These are phyloP conservation scores for Aureobasidium sp. DNA, from an alignment of 2,329 filamentous ascomycete genomes.

Conservation along the genomic window DNA sequence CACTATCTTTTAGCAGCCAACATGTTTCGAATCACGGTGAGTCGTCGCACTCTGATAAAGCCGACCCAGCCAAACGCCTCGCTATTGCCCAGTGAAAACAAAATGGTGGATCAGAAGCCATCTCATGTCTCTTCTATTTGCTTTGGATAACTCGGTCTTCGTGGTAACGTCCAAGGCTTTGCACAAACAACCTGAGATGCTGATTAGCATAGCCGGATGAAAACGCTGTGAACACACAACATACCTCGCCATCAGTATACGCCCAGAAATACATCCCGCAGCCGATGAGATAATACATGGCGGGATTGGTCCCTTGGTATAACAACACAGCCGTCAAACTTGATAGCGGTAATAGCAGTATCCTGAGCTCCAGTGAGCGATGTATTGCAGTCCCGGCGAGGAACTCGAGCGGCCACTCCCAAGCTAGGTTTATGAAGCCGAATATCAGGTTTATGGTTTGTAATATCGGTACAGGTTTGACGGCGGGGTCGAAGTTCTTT, in stretches of 20 bases:
- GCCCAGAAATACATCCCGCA: conserved; percentile 92
- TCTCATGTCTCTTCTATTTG: conserved; percentile 7
- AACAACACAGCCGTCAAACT: conserved; percentile 66
- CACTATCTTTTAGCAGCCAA: neutral
- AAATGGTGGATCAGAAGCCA: neutral
- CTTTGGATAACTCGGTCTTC: neutral
- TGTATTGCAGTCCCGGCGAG: conserved; percentile 72
- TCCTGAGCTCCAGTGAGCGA: conserved; percentile 75
- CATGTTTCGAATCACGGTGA: neutral
- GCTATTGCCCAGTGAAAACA: neutral
- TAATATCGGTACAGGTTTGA: conserved; percentile 79
- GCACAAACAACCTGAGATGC: conserved; percentile 37
- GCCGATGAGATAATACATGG: conserved; percentile 82
- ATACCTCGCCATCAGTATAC: conserved; percentile 92
- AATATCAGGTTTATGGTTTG: conserved; percentile 85
- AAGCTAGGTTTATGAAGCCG: conserved; percentile 67
- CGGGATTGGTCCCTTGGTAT: conserved; percentile 89
- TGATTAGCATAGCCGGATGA: conserved; percentile 7
- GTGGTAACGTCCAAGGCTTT: conserved; percentile 41
- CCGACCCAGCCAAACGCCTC: no score
- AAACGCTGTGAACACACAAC: conserved; percentile 25
- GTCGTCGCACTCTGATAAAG: neutral
- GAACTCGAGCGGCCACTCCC: conserved; percentile 81
- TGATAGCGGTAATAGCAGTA: conserved; percentile 73
- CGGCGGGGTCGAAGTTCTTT: conserved; percentile 74